phyloP scores from a whole-genome alignment of 805 yeast species.

The Suhomyces sp. region DNA sequence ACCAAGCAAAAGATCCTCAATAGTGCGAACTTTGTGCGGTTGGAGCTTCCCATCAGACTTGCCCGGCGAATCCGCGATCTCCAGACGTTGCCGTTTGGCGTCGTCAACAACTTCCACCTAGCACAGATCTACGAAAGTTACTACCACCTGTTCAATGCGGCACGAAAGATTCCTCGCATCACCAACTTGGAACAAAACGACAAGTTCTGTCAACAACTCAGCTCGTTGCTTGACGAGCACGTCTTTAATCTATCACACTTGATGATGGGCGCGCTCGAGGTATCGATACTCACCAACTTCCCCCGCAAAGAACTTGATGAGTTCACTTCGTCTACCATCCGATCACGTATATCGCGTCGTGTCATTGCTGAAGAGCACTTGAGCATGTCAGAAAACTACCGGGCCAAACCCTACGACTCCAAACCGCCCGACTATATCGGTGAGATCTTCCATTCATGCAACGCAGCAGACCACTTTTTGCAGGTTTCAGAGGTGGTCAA shows the following conservation, averaged over 20 bases:
- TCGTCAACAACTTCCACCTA: slow-evolving; percentile 80
- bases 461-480: slow-evolving; percentile 64
- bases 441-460: slow-evolving; percentile 78
- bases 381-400: slow-evolving; percentile 66
- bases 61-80: slow-evolving; percentile 77
- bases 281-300: slow-evolving; percentile 55
- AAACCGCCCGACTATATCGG: slow-evolving; percentile 61
- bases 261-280: slow-evolving; percentile 90
- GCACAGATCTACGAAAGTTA: slow-evolving; percentile 87
- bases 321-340: slow-evolving; percentile 70
- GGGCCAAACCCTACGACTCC: slow-evolving; percentile 41
- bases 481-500: slow-evolving; percentile 51
- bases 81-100: slow-evolving; percentile 79
- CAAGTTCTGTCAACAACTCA: slow-evolving; percentile 61
- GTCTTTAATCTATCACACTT: slow-evolving; percentile 79
- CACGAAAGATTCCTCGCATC: slow-evolving; percentile 70
- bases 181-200: slow-evolving; percentile 71
- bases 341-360: slow-evolving; percentile 86
- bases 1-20: slow-evolving; percentile 73
- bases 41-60: slow-evolving; percentile 80
- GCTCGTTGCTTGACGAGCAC: slow-evolving; percentile 71
- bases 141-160: slow-evolving; percentile 80
- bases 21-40: slow-evolving; percentile 84
- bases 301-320: slow-evolving; percentile 65
- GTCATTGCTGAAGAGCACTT: slow-evolving; percentile 90